Percentiles rank a stretch among this genome's conserved stretches.
These are phyloP conservation scores for Macrolepiota albuminosa DNA, from an alignment of 768 basidiomycete genomes.

Conservation along the genomic window DNA sequence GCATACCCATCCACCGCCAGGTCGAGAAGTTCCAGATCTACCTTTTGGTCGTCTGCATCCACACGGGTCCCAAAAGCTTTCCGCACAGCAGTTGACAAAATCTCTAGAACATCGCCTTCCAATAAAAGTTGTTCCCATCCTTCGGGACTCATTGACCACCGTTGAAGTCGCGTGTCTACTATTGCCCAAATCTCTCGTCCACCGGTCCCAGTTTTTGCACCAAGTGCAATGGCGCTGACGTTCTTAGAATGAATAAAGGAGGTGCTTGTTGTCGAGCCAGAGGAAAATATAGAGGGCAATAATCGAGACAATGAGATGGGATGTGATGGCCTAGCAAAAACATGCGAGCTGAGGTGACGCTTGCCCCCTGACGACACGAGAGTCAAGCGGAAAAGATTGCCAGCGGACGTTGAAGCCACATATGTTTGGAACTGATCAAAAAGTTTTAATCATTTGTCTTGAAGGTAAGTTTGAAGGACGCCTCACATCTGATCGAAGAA, in stretches of 20 bases:
- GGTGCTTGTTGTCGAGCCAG: conserved; percentile 32
- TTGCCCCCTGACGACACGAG: conserved; percentile 68
- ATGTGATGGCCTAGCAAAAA: conserved; percentile 55
- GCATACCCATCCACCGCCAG: conserved; percentile 52
- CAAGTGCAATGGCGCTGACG: conserved; percentile 59
- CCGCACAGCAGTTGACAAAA: conserved; percentile 45
- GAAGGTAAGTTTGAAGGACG: conserved; percentile 1
- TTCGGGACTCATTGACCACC: conserved; percentile 63
- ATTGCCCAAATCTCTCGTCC: conserved; percentile 64
- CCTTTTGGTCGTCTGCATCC: conserved; percentile 36
- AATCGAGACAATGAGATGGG: conserved; percentile 37
- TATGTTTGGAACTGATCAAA: conserved; percentile 54
- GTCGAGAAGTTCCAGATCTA: conserved; percentile 76
- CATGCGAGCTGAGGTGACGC: conserved; percentile 51
- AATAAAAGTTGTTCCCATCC: conserved; percentile 64
- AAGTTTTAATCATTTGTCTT: conserved; percentile 5
- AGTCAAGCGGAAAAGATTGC: conserved; percentile 58
- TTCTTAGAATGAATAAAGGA: conserved; percentile 49
- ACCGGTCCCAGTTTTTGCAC: conserved; percentile 33
- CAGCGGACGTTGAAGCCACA: conserved; percentile 63
- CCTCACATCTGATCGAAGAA: conserved; percentile 64
- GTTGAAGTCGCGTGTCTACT: conserved; percentile 62
- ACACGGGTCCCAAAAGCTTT: conserved; percentile 32
- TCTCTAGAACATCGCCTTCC: conserved; percentile 51
- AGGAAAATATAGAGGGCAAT: conserved; percentile 38